Base-by-base conservation (phyloP, 2,329 filamentous ascomycete species). In the Aureobasidium sp. region DNA sequence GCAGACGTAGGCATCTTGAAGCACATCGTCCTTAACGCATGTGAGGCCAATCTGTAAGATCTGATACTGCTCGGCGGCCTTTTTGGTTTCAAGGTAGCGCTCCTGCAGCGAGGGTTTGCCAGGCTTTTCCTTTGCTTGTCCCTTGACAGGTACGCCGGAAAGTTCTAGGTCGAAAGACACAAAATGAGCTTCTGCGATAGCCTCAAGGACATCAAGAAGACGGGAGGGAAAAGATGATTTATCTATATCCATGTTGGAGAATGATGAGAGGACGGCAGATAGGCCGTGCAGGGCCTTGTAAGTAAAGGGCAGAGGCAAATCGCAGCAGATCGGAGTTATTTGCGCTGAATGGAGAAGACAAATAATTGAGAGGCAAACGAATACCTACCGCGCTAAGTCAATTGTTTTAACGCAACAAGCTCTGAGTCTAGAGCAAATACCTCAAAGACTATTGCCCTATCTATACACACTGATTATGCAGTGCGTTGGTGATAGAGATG, bases 31-130 rank as follows among this genome's bases (percentile, higher is more conserved):
- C 58, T 77, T 76, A n/a, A 83, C 83, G 67, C 85, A 82, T 0
- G 86, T 88, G 62, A 89, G 72, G n/a, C 86, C 86, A 59, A 88
- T 73, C 69, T 89, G 86, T 2, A 88, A 74, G 57, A 88, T 81
- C 63, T 85, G 81, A 67, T 85, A 88, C 42, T 78, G 80, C 64
- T 86, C 80, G 3, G 86, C 86, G 3, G 83, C 84, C 32, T 74
- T 73, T 69, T 83, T 86, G 62, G 78, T 77, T 64, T 88, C 85
- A 11, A 76, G 72, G 68, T 88, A 89, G 61, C 82, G 79, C 47
- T 85, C 75, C 66, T 88, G 81, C 2, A 88, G 73, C 3, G 79
- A 79, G 36, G 78, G 78, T 62, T 77, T 78, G 39, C 76, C 75
- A 34, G 75, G 71, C 13, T 69, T 69, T 53, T 66, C 69, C 59